Percentiles rank a stretch among this genome's conserved stretches.
phyloP scores from a whole-genome alignment of 495 filamentous ascomycete species.

The Xylaria longipes region DNA sequence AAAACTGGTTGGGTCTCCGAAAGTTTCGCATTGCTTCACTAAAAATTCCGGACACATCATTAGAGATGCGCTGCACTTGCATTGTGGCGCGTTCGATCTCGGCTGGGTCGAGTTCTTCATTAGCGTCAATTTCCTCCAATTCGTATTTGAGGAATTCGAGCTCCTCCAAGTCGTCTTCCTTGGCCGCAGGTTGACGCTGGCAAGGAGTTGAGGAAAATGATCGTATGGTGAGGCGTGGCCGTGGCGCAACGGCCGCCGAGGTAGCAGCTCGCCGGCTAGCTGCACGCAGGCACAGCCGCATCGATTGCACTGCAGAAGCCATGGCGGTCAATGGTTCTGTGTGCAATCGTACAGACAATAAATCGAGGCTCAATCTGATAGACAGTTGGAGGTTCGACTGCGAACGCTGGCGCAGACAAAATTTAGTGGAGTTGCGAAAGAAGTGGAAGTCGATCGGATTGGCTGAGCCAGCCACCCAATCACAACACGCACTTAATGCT shows the following conservation, averaged over 20 bases:
- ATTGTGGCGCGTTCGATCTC: conserved; percentile 11
- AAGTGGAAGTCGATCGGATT: conserved; percentile 5
- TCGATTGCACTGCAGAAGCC: conserved; percentile 56
- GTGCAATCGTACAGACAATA: conserved; percentile 11
- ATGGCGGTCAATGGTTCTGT: conserved; percentile 39
- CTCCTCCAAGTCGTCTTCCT: conserved; percentile 27
- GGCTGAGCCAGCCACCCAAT: background rate
- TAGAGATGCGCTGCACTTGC: conserved; percentile 7
- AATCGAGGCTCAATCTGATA: background rate
- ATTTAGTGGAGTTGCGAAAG: conserved; percentile 24
- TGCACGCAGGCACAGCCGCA: conserved; percentile 54
- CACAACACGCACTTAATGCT: background rate
- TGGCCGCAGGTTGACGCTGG: conserved; percentile 31
- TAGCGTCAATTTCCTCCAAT: conserved; percentile 24
- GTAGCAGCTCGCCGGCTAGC: conserved; percentile 41
- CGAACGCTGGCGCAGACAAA: conserved; percentile 8
- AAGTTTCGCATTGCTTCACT: conserved; percentile 4
- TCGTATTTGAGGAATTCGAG: conserved; percentile 13
- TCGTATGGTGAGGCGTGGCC: conserved; percentile 39
- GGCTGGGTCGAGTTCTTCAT: conserved; percentile 19
- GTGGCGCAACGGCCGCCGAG: conserved; percentile 32
- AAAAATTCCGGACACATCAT: background rate
- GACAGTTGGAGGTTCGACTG: background rate
- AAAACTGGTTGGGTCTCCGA: conserved; percentile 37
- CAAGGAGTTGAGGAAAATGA: conserved; percentile 48